These are phyloP conservation scores for Phytophthora constricta DNA, from an alignment of 352 stramenopile genomes.

Conservation along the genomic window DNA sequence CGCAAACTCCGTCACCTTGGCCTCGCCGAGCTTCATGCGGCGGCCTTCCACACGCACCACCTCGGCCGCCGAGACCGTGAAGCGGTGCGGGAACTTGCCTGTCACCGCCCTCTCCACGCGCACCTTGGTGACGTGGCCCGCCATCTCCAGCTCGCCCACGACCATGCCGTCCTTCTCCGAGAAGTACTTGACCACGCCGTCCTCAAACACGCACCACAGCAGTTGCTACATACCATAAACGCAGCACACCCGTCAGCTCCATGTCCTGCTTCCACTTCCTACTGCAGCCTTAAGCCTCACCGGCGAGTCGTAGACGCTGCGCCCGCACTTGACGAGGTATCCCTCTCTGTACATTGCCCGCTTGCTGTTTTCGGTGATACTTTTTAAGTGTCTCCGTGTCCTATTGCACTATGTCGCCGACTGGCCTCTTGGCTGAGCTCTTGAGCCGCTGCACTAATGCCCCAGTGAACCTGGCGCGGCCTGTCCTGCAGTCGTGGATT, in stretches of 20 bases:
- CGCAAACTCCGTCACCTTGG: conserved; percentile 69
- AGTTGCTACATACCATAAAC: conserved; percentile 39
- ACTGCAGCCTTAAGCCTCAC: too few relatives aligned
- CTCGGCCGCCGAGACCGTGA: conserved; percentile 68
- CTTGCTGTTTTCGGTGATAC: too few relatives aligned
- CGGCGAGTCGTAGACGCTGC: conserved; percentile 54
- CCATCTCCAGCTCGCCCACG: conserved; percentile 66
- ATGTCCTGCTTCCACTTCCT: too few relatives aligned
- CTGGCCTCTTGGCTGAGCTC: too few relatives aligned
- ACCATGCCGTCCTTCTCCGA: conserved; percentile 76
- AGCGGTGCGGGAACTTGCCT: conserved; percentile 78
- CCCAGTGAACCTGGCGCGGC: too few relatives aligned
- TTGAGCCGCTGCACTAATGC: too few relatives aligned
- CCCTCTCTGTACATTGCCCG: conserved; percentile 88
- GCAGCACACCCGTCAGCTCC: background rate
- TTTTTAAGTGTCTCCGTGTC: too few relatives aligned
- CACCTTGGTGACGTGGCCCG: conserved; percentile 78
- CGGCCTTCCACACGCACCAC: conserved; percentile 80
- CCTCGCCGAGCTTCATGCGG: conserved; percentile 78
- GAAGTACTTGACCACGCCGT: conserved; percentile 77
- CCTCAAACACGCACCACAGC: conserved; percentile 80
- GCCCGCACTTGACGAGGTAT: conserved; percentile 74
- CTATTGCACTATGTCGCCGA: too few relatives aligned
- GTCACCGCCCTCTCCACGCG: conserved; percentile 69
- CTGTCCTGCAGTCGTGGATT: too few relatives aligned